phyloP scores from a whole-genome alignment of 352 stramenopile genomes.

The Phytophthora pluvialis region DNA sequence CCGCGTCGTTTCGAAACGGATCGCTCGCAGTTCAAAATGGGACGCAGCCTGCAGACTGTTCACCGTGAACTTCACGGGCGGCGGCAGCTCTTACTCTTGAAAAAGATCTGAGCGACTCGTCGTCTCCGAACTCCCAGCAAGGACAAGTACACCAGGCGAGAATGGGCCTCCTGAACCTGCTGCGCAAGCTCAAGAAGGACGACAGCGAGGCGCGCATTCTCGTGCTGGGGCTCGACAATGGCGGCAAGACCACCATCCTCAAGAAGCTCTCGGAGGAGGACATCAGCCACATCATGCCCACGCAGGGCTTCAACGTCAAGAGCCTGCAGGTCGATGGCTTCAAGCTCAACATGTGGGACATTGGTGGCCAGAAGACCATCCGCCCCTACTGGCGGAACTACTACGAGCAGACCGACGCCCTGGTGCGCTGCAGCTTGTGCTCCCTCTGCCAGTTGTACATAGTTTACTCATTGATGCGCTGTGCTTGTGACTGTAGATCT shows the following conservation, averaged over 20 bases:
- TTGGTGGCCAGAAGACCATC: slow-evolving; percentile 99
- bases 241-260: slow-evolving; percentile 97
- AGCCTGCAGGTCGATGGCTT: slow-evolving; percentile 95
- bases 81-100: slow-evolving; percentile 44
- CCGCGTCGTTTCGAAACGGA: slow-evolving; percentile 27
- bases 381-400: slow-evolving; percentile 99
- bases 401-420: slow-evolving; percentile 97
- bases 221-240: slow-evolving; percentile 96
- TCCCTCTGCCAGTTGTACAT: neutral
- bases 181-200: slow-evolving; percentile 96
- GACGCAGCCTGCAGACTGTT: neutral
- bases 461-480: slow-evolving; percentile 7
- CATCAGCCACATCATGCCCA: slow-evolving; percentile 94
- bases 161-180: slow-evolving; percentile 94
- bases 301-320: slow-evolving; percentile 97
- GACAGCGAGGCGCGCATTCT: slow-evolving; percentile 95
- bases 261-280: slow-evolving; percentile 97
- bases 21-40: slow-evolving; percentile 10
- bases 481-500: slow-evolving; percentile 68
- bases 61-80: no score
- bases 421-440: slow-evolving; percentile 47
- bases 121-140: slow-evolving; percentile 8
- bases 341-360: slow-evolving; percentile 98
- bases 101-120: slow-evolving; percentile 40
- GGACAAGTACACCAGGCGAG: slow-evolving; percentile 1